Evolutionary conservation across 2,329 filamentous ascomycete genomes (phyloP).

Genomic region (Teratosphaeria pseudoeucalypti): DNA sequence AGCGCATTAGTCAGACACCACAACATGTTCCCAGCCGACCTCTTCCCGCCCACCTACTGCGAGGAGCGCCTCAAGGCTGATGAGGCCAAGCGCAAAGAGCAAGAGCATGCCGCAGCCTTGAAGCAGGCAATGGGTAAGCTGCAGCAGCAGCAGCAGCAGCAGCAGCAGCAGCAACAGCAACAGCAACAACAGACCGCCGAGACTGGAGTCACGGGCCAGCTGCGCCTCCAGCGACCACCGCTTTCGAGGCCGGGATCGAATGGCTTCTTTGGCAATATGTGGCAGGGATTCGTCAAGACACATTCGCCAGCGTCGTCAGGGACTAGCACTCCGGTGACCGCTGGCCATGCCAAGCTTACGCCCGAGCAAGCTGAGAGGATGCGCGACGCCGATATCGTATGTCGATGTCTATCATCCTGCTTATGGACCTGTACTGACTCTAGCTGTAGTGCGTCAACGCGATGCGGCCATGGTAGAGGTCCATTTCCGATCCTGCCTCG

Average conservation of each 20-base stretch:
- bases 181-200: constrained; percentile 1
- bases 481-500: not conserved
- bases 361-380: constrained; percentile 19
- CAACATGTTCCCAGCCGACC: constrained; percentile 25
- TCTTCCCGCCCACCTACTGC: constrained; percentile 21
- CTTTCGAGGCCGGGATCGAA: constrained; percentile 10
- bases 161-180: constrained; percentile 3
- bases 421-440: not conserved
- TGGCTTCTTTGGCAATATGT: constrained; percentile 20
- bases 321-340: constrained; percentile 7
- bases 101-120: constrained; percentile 4
- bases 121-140: constrained; percentile 1
- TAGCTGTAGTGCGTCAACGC: not conserved
- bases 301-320: constrained; percentile 5
- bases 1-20: not conserved
- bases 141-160: constrained; percentile 1
- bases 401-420: not conserved
- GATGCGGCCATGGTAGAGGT: not conserved
- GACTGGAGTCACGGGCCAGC: constrained; percentile 1
- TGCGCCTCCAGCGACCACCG: constrained; percentile 12
- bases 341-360: constrained; percentile 3
- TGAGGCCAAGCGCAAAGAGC: constrained; percentile 13
- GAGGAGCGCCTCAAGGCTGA: constrained; percentile 21
- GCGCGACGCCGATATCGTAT: constrained; percentile 21
- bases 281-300: constrained; percentile 12